Evolutionary conservation across 192 early-diverging fungal species (phyloP), one percentile per base, ranked within the genome.

Genomic region (Coemansia sp.): DNA sequence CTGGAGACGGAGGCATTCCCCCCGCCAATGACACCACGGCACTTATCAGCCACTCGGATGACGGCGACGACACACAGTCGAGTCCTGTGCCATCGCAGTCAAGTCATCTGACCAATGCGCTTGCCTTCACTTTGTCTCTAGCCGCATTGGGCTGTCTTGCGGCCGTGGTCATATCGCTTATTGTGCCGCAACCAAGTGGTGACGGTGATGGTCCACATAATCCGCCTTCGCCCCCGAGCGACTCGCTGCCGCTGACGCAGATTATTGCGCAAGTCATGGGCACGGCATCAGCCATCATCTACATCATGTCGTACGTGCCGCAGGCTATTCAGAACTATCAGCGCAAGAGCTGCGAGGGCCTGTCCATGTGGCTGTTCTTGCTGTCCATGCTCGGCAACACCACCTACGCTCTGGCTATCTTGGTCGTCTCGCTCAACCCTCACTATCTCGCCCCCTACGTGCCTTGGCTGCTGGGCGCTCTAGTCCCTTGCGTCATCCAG

Each of bases 271-370:
- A 82, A 60, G 66, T 67, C 19, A 77, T 82, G 75, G 80, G 80
- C 63, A 70, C 65, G 1, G 66, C 62, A 1, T 82, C 80, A 17
- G 80, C 80, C 15, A 46, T 77, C 0, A 66, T 82, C 44, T 82
- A 82, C 38, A 82, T 84, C 34, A 76, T 75, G 67, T 87, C 88
- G 9, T 89, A 93, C 59, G 80, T 94, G 57, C 93, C 93, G 9
- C 94, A 95, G 74, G 91, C 92, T 27, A 74, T 91, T 58, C 87
- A 91, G 79, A 95, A 95, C 82, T 88, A 84, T 71, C 73, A 72
- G 62, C 84, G 86, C 66, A 87, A 89, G 77, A 88, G 86, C 50
- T 90, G 88, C 44, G 93, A 93, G 73, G 94, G 94, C 8, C 82
- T 95, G 62, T 90, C 89, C 15, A 67, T 93, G 37, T 89, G 86